Percentiles rank a stretch among this genome's conserved stretches.
Conservation (phyloP, 306 rosid species). For the Acmispon strigosus region DNA sequence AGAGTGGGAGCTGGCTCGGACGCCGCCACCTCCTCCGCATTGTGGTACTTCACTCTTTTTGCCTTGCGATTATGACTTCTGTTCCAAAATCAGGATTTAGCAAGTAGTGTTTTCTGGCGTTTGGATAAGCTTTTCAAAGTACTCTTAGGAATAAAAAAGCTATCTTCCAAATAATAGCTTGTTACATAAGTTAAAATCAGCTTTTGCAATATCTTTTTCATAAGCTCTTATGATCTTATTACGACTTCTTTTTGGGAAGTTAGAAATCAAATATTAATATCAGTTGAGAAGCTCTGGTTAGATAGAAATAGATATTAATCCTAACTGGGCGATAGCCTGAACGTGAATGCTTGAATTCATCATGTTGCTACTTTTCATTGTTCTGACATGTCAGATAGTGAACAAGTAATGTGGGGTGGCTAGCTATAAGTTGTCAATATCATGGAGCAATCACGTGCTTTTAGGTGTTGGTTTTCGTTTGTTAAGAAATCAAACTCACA, state of each 20-base stretch:
- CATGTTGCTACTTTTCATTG: neutral
- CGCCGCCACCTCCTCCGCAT: constrained; percentile 33
- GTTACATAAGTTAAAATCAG: too few species aligned
- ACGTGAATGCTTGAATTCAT: neutral
- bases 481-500: neutral
- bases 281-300: too few species aligned
- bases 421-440: neutral
- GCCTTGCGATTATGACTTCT: neutral
- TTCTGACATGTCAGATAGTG: neutral
- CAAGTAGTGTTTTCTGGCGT: neutral
- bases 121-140: neutral
- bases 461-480: neutral
- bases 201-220: too few species aligned
- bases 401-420: neutral
- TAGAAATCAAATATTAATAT: too few species aligned
- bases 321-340: neutral
- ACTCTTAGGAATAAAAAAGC: too few species aligned
- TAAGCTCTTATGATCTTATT: too few species aligned
- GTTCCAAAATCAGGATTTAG: neutral
- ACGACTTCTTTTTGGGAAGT: too few species aligned
- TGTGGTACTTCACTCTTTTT: constrained; percentile 34
- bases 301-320: too few species aligned
- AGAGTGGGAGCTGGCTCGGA: constrained; percentile 62
- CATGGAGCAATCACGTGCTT: neutral
- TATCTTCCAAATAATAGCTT: too few species aligned